Evolutionary conservation across 75 land plant genomes (phyloP).

Genomic region (Adiantum capillusveneris): DNA sequence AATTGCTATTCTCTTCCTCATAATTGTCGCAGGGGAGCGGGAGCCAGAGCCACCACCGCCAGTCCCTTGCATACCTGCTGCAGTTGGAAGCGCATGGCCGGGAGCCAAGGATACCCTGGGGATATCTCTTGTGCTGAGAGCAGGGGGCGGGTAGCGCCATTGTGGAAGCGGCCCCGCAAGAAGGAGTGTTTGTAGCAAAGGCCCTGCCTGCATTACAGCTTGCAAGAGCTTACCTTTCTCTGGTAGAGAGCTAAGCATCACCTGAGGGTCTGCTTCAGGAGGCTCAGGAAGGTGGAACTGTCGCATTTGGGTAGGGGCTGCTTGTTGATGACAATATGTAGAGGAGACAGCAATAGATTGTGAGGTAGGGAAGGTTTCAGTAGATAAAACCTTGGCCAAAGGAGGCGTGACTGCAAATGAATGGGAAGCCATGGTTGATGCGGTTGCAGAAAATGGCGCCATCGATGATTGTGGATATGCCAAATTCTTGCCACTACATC

Average conservation of each 20-base stretch:
- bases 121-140: constrained; percentile 41
- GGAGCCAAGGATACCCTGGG: constrained; percentile 44
- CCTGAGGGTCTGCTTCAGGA: constrained; percentile 36
- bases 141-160: constrained; percentile 83
- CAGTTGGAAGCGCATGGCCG: constrained; percentile 7
- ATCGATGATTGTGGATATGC: no score
- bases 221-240: constrained; percentile 77
- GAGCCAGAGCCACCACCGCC: no score
- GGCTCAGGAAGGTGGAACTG: constrained; percentile 38
- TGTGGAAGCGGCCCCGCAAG: constrained; percentile 75
- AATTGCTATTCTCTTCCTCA: no score
- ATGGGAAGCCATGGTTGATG: no score
- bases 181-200: constrained; percentile 75
- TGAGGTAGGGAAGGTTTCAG: constrained; percentile 4
- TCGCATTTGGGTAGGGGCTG: constrained; percentile 3
- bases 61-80: no score
- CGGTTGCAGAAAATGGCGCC: no score
- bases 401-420: no score
- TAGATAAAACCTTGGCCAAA: no score
- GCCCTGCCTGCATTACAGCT: constrained; percentile 80
- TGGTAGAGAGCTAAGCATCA: constrained; percentile 48
- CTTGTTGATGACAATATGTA: background rate
- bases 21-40: no score
- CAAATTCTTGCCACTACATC: no score
- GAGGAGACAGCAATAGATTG: background rate